Evolutionary conservation across 768 basidiomycete genomes (phyloP), one percentile per base, ranked within the genome.

Genomic region (Phylloporus sp.): DNA sequence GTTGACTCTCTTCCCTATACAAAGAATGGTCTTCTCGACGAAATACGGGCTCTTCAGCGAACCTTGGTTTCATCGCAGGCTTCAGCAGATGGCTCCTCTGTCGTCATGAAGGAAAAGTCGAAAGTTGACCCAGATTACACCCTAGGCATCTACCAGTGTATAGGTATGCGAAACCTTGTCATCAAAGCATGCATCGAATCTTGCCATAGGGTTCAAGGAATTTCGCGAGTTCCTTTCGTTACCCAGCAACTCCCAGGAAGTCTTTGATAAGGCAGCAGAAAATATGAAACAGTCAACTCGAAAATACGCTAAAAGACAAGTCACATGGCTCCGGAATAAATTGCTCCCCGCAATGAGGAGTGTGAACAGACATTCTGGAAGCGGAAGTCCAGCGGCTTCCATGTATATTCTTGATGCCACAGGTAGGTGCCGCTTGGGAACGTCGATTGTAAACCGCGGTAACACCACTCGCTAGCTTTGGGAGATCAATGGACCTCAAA

Each of bases 271-370:
- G 13, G 88, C 87, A 0, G 70, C 89, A 7, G 84, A 88, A 38
- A 77, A 77, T 9, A 95, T 94, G 85, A 97, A 97, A 66, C 68
- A 79, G 0, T 85, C 88, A 0, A 99, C 95, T 8, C 76, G 88
- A 20, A 87, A 93, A 68, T 99, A 98, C 65, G 91, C 97, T 0
- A 91, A 88, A 64, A 76, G 86, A 34, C 97, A 99, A 66, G 76
- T 95, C 36, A 83, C 86, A 31, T 99, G 97, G 97, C 85, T 98
- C 42, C 78, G 82, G 34, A 91, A 91, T 64, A 95, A 97, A 68
- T 70, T 98, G 13, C 67, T 97, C 31, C 95, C 94, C 3, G 84
- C 80, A 4, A 71, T 86, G 13, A 64, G 76, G 29, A 82, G 80
- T 47, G 59, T 63, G 11, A 80, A 82, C 49, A 57, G 61, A 10